Conservation (phyloP, 2,329 filamentous ascomycete species). For the Rutstroemia sydowiana region DNA sequence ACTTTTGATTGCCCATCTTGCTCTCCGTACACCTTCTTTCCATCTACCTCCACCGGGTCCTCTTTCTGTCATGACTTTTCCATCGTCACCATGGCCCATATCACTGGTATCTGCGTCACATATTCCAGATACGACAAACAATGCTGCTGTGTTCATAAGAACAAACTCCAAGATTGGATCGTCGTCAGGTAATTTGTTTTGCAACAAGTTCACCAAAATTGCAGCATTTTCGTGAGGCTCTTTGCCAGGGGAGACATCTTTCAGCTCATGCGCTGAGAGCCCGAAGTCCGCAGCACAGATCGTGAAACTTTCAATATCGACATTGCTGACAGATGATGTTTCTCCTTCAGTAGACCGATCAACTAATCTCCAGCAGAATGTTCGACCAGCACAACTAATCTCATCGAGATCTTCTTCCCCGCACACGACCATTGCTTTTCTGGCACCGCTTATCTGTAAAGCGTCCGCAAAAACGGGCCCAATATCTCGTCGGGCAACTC, state of each 20-base stretch:
- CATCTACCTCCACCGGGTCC: constrained; percentile 83
- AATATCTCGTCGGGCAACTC: constrained; percentile 80
- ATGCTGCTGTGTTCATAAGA: constrained; percentile 82
- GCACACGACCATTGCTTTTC: constrained; percentile 85
- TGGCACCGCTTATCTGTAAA: constrained; percentile 64
- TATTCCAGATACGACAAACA: constrained; percentile 78
- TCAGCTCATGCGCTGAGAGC: constrained; percentile 64
- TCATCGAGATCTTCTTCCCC: constrained; percentile 94
- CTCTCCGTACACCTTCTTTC: constrained; percentile 89
- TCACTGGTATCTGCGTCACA: constrained; percentile 75
- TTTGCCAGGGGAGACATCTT: constrained; percentile 75
- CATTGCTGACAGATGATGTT: constrained; percentile 32
- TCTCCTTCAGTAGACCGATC: constrained; percentile 37
- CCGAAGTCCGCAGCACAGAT: constrained; percentile 84
- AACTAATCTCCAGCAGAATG: constrained; percentile 78
- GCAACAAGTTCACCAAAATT: constrained; percentile 71
- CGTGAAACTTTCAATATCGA: constrained; percentile 67
- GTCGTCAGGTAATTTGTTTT: constrained; percentile 63
- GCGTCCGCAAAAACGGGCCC: constrained; percentile 87
- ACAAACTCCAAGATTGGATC: constrained; percentile 91
- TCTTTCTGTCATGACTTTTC: constrained; percentile 69
- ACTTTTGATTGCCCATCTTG: constrained; percentile 80
- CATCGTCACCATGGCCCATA: constrained; percentile 76
- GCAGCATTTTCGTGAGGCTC: constrained; percentile 79
- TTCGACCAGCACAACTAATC: constrained; percentile 81